Conservation (phyloP, 371 early-diverging fungal genomes). For the Mortierella sp. region DNA sequence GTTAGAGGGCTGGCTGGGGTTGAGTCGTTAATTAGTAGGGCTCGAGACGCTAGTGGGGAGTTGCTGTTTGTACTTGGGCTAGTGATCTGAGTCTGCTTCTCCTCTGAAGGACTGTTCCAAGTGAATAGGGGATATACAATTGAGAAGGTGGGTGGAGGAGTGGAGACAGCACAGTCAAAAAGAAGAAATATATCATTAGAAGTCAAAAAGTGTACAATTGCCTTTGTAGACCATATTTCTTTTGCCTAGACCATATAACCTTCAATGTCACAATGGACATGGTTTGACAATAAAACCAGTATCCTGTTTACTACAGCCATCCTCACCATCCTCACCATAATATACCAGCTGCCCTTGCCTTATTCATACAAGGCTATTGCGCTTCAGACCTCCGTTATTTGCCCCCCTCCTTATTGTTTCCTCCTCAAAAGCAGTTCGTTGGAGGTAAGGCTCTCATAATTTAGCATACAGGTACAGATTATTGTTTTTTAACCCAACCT, state of each 20-base stretch:
- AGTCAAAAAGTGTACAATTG: neutral
- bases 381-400: neutral
- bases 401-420: constrained; percentile 7
- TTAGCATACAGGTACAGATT: neutral
- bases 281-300: too few relatives aligned
- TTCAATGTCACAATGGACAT: too few relatives aligned
- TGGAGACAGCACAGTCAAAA: neutral
- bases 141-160: neutral
- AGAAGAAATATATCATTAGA: neutral
- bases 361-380: neutral
- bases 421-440: constrained; percentile 3
- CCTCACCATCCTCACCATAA: neutral
- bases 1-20: constrained; percentile 8
- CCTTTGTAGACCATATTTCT: too few relatives aligned
- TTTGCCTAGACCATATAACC: too few relatives aligned
- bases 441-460: constrained; percentile 4
- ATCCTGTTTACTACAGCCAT: neutral
- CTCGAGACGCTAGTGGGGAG: neutral
- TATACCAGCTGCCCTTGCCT: neutral
- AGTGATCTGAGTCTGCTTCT: neutral
- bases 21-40: neutral
- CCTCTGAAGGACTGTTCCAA: neutral
- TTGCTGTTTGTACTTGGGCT: neutral
- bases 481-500: neutral
- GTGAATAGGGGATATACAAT: neutral